phyloP scores from a whole-genome alignment of 345 rosid genomes.

The Passiflora organensis region DNA sequence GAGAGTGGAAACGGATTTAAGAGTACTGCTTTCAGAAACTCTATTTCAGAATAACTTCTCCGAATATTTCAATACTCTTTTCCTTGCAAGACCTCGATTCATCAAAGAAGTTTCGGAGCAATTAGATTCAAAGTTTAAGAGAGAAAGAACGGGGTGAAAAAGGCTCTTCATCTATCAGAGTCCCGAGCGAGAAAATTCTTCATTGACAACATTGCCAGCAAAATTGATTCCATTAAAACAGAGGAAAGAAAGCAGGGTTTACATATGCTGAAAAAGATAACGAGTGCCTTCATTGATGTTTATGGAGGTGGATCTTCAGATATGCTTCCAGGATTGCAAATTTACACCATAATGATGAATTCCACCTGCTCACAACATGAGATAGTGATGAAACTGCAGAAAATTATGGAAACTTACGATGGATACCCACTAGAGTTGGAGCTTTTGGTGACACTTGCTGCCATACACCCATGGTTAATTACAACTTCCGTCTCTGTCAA shows the following conservation, averaged over 20 bases:
- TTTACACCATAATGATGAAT: conserved; percentile 84
- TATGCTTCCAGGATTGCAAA: conserved; percentile 82
- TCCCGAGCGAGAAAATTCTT: conserved; percentile 76
- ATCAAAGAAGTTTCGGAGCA: conserved; percentile 56
- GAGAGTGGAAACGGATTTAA: conserved; percentile 72
- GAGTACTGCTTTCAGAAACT: conserved; percentile 85
- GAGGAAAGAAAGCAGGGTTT: conserved; percentile 79
- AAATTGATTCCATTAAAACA: conserved; percentile 55
- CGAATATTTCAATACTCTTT: conserved; percentile 88
- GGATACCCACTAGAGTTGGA: conserved; percentile 86
- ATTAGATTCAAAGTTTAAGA: conserved; percentile 57
- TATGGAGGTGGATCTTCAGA: conserved; percentile 69
- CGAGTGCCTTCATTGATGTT: conserved; percentile 72
- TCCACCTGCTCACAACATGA: conserved; percentile 63
- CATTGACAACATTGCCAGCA: conserved; percentile 69
- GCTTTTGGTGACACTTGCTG: conserved; percentile 76
- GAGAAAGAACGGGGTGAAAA: conserved; percentile 35
- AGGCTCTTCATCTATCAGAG: conserved; percentile 66
- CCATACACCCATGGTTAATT: conserved; percentile 83
- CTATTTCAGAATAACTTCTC: conserved; percentile 94
- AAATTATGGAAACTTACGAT: conserved; percentile 45
- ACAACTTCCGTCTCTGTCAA: conserved; percentile 58
- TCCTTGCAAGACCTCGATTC: conserved; percentile 84
- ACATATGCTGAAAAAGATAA: conserved; percentile 70
- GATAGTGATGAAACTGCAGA: conserved; percentile 54